Base-by-base conservation (phyloP, 2,329 filamentous ascomycete species). In the Fusarium graminum region DNA sequence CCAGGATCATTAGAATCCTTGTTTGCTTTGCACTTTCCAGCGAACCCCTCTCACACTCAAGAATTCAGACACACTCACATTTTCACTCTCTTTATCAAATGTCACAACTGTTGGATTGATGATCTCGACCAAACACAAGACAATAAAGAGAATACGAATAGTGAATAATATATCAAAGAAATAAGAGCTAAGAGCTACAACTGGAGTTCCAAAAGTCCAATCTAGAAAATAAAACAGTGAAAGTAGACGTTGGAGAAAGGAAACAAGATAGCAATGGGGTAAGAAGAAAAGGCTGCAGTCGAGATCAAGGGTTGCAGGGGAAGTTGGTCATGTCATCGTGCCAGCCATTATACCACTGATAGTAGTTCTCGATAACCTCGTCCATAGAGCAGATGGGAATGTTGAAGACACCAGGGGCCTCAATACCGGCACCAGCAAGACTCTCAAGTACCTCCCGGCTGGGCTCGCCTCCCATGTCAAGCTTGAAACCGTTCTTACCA, bases 321-420 rank as follows among this genome's bases (percentile, higher is more conserved):
- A 64, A 64, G 52, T 58, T 64, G 30, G 42, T 43, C 58, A 62
- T 58, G 16, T 64, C 61, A 2, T 44, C 28, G 1, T 41, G 51
- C 13, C 36, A 28, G 13, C 46, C 32, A 1, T 39, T 30, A 10
- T 43, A 63, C 53, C 59, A 63, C 11, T 29, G 26, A 22, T 51
- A 59, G 11, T 63, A 65, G 28, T 65, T 63, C 28, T 63, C 59
- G 4, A 65, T 51, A 3, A 43, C 40, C 38, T 63, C 62, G 6
- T 63, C 62, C 52, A 63, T 63, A 9, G 59, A 17, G 26, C 59
- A 65, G 11, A 65, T 63, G 1, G 59, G 52, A 25, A 63, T 52
- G 19, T 54, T 63, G 11, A 58, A 65, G 34, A 63, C 50, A 7
- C 62, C 59, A 7, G 49, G 47, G 3, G 62, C 44, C 26, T 65